These are phyloP conservation scores for Suillus occidentalis DNA, from an alignment of 768 basidiomycete species.

Conservation along the genomic window DNA sequence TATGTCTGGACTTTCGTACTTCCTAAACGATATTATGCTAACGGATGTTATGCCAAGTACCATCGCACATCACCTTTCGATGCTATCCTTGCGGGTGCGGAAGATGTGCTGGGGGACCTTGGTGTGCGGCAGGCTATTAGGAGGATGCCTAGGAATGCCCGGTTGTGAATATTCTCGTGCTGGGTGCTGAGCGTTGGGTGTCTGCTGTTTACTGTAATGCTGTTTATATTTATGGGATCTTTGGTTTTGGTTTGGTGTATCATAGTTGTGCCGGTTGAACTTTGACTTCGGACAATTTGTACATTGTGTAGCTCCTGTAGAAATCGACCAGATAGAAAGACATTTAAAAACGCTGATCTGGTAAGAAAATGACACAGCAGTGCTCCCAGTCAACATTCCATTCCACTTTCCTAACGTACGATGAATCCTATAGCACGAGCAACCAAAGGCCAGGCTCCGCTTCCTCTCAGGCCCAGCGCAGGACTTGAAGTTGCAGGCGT, in stretches of 20 bases:
- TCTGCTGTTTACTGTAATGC: neutral
- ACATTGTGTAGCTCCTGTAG: neutral
- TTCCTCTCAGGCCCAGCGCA: neutral
- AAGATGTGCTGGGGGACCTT: constrained; percentile 72
- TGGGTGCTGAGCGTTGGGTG: neutral
- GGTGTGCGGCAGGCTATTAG: constrained; percentile 74
- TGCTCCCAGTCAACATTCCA: neutral
- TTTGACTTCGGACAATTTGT: neutral
- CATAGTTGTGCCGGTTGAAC: neutral
- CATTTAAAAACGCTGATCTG: neutral
- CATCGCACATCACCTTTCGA: constrained; percentile 84
- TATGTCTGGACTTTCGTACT: constrained; percentile 32
- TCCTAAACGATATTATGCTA: neutral
- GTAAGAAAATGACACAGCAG: neutral
- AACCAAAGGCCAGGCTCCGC: neutral
- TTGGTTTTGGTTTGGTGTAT: neutral
- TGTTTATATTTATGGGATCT: neutral
- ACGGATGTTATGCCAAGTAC: constrained; percentile 44
- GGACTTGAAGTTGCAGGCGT: neutral
- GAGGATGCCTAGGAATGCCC: constrained; percentile 58
- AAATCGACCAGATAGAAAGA: neutral
- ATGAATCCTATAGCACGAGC: neutral
- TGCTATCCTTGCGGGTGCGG: constrained; percentile 78
- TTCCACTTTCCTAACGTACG: no score
- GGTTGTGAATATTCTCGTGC: constrained; percentile 32